These are phyloP conservation scores for Citrullus amarus DNA, from an alignment of 306 rosid genomes.

Conservation along the genomic window DNA sequence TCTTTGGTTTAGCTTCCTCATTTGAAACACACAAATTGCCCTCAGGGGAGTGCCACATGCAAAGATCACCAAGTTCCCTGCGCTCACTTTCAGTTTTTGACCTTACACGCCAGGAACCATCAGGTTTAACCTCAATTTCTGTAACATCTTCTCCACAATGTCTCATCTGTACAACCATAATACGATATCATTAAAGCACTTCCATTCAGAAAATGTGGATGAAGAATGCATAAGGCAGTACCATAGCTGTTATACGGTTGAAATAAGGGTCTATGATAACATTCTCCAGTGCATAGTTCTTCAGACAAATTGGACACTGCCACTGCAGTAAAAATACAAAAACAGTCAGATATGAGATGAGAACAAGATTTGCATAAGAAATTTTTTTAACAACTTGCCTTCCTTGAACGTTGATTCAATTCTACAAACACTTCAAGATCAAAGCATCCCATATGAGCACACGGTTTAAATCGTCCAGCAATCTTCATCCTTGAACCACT, in stretches of 20 bases:
- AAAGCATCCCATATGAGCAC: conserved; percentile 91
- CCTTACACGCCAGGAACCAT: conserved; percentile 93
- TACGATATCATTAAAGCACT: neutral
- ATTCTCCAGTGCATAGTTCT: conserved; percentile 81
- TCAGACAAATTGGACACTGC: conserved; percentile 95
- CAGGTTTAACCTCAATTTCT: conserved; percentile 93
- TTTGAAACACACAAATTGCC: conserved; percentile 34
- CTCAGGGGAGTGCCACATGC: conserved; percentile 75
- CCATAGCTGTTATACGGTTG: conserved; percentile 66
- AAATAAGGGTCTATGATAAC: conserved; percentile 85
- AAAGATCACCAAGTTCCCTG: conserved; percentile 59
- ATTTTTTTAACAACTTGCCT: conserved; percentile 37
- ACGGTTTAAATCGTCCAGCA: conserved; percentile 96
- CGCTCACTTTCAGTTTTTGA: conserved; percentile 70
- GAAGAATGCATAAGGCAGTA: conserved; percentile 20
- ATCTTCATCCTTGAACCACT: conserved; percentile 98
- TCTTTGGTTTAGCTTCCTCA: conserved; percentile 27
- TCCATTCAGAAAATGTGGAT: neutral
- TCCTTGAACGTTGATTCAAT: conserved; percentile 89
- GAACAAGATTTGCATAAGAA: neutral
- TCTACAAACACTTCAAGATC: conserved; percentile 98
- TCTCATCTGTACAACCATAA: conserved; percentile 51
- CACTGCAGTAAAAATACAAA: conserved; percentile 66
- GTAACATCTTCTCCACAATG: conserved; percentile 79
- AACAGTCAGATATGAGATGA: conserved; percentile 15